Base-by-base conservation (phyloP, 306 rosid species). In the Luffa aegyptiaca region DNA sequence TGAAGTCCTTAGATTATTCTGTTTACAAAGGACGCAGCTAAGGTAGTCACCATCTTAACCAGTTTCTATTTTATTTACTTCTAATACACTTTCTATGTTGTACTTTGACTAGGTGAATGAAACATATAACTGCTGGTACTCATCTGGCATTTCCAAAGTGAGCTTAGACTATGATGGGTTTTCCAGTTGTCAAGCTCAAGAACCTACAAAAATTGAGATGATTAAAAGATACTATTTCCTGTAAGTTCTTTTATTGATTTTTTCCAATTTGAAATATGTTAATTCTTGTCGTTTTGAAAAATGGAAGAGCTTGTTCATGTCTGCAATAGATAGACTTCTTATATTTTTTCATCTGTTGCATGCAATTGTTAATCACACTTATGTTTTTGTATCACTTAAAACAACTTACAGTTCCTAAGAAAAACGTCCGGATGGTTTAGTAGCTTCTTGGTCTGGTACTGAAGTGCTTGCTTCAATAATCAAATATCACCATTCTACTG, bases 71-170 rank as follows among this genome's bases (percentile, higher is more conserved):
- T 53, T 85, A 35, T 64, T 76, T 82, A 53, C 62, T 87, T 48
- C 81, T 77, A 68, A 56, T 52, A 51, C 74, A 49, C 39, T 72
- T 73, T 18, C n/a, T 71, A 48, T 73, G 44, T 49, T 3, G 2
- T 73, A 48, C 83, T 62, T 82, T 73, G 76, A 21, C 80, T 68
- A 95, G 98, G 90, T 92, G 85, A 95, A 95, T 53, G 88, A 87
- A 85, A 92, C 93, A 66, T 95, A 95, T 76, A 80, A 88, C 84
- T 95, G 98, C 83, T 91, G 95, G 97, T 89, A 95, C 90, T 85
- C 93, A 46, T 88, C 91, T 84, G 96, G 96, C 70, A 80, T 89
- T 82, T 84, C 95, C 76, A 86, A 88, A 91, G 97, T 95, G 75
- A 90, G 79, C 82, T 85, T 95, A 75, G 84, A 87, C 86, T 84